Base-by-base conservation (phyloP, 371 early-diverging fungal species). In the Rhizopus microsporus region DNA sequence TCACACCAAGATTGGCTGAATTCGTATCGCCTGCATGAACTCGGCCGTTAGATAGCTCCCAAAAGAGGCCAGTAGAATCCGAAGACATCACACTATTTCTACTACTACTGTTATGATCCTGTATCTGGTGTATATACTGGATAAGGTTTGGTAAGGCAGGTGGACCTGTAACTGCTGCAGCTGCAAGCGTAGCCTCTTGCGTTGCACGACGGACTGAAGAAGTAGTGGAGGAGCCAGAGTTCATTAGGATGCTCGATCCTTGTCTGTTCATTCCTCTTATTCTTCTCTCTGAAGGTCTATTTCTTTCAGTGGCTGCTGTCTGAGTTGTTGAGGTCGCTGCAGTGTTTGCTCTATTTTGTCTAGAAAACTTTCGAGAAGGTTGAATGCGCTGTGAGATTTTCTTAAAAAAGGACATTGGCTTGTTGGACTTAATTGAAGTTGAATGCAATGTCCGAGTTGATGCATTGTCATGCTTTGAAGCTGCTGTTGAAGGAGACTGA, bases 401-500 rank as follows among this genome's bases (percentile, higher is more conserved):
- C 42, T 55, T 46, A 47, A 66, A 61, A 34, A 66, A 66, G 0
- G 62, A 58, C 0, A 46, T 5, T 12, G 54, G 62, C 42, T 51
- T 57, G 43, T 54, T 49, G 4, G 67, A 66, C 32, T 57, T 17
- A 32, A 61, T 51, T 6, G 67, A 66, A 30, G 51, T 55, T 12
- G 67, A 66, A 42, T 66, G 67, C 47, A 66, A 55, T 37, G 67
- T 66, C 12, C 59, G 57, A 38, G 59, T 62, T 3, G 67, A 66
- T 6, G 62, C 62, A 52, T 66, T 55, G 44, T 66, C 67, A 46
- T 55, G 67, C 42, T 59, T 45, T 15, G 15, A 38, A 32, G 40
- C 23, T 12, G 48, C 10, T 23, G 54, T 40, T 33, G 57, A 57
- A 31, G 57, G 50, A 34, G 51, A 51, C 33, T 57, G 57, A 4